These are phyloP conservation scores for Neocallimastix lanati DNA, from an alignment of 192 early-diverging fungal genomes.

Conservation along the genomic window DNA sequence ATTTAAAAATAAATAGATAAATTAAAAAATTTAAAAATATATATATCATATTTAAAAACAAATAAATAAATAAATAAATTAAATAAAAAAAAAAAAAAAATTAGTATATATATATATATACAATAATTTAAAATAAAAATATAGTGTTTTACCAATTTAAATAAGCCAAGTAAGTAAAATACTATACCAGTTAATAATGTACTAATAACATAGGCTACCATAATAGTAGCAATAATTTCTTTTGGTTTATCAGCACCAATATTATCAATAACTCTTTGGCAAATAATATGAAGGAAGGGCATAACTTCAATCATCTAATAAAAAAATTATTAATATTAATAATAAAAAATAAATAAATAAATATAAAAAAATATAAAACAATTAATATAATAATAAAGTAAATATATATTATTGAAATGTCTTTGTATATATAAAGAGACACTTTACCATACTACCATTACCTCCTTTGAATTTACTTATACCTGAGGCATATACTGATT, in stretches of 20 bases:
- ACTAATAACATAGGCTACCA: slow-evolving; percentile 71
- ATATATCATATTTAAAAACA: no score
- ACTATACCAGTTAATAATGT: slow-evolving; percentile 73
- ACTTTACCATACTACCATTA: slow-evolving; percentile 72
- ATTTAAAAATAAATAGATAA: no score
- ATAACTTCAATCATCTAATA: slow-evolving; percentile 73
- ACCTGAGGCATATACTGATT: slow-evolving; percentile 52
- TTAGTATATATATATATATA: no score
- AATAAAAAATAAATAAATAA: no score
- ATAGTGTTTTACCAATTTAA: slow-evolving; percentile 53
- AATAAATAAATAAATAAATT: no score
- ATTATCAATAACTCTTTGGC: slow-evolving; percentile 29
- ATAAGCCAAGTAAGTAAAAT: slow-evolving; percentile 68
- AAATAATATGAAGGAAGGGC: slow-evolving; percentile 74
- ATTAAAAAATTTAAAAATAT: no score
- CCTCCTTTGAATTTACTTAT: slow-evolving; percentile 79
- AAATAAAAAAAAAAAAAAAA: no score
- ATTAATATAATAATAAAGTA: no score
- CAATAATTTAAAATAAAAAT: background rate
- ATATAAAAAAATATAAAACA: no score
- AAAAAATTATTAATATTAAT: no score
- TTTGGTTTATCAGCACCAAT: slow-evolving; percentile 41
- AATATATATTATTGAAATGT: no score
- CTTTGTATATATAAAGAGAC: background rate
- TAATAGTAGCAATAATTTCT: slow-evolving; percentile 69